phyloP scores from a whole-genome alignment of 345 rosid species.

The Anastatica hierochuntica region DNA sequence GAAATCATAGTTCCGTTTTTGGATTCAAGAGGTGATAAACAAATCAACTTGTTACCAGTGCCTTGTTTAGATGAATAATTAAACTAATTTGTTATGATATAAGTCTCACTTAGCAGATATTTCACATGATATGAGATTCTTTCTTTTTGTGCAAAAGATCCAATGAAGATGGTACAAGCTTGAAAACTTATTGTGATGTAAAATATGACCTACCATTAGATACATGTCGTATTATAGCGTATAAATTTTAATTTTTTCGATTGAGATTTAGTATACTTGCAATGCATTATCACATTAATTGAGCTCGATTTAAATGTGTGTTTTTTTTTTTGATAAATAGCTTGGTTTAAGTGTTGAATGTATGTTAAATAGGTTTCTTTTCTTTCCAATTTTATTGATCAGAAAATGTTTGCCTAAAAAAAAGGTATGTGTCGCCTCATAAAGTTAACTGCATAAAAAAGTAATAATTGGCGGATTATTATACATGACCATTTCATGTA shows the following conservation, averaged over 20 bases:
- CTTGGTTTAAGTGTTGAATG: no score
- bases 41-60: slow-evolving; percentile 16
- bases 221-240: slow-evolving; percentile 7
- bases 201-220: slow-evolving; percentile 14
- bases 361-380: no score
- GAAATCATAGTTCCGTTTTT: slow-evolving; percentile 8
- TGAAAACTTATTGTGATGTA: slow-evolving; percentile 6
- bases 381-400: no score
- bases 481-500: no score
- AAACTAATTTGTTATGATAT: slow-evolving; percentile 1
- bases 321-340: no score
- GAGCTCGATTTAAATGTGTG: no score
- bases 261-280: background rate
- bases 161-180: slow-evolving; percentile 9
- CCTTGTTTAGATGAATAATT: slow-evolving; percentile 12
- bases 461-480: no score
- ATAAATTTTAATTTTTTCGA: background rate
- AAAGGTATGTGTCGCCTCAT: background rate
- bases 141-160: slow-evolving; percentile 5
- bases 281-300: background rate
- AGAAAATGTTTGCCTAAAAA: no score
- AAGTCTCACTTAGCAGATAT: no score
- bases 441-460: no score
- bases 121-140: slow-evolving; percentile 7
- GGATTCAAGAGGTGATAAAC: slow-evolving; percentile 10